These are phyloP conservation scores for Coprinopsis marcescibilis DNA, from an alignment of 768 basidiomycete genomes.

Conservation along the genomic window DNA sequence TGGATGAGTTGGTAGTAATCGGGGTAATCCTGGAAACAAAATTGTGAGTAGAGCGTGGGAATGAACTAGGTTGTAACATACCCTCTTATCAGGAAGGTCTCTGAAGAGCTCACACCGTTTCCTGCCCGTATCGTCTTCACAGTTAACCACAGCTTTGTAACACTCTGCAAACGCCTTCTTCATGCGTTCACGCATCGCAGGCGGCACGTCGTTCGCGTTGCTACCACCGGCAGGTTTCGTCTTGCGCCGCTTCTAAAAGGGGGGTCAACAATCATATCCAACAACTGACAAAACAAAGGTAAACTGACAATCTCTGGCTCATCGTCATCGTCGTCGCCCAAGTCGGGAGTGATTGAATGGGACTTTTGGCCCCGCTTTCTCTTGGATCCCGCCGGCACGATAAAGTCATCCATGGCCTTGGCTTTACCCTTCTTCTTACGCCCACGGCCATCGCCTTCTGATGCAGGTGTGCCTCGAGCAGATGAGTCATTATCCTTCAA, in stretches of 20 bases:
- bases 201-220: constrained; percentile 43
- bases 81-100: constrained; percentile 77
- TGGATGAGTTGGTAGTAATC: constrained; percentile 90
- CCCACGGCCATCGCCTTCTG: constrained; percentile 51
- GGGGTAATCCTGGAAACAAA: constrained; percentile 63
- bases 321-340: constrained; percentile 78
- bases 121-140: constrained; percentile 68
- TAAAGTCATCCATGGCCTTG: constrained; percentile 48
- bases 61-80: constrained; percentile 23
- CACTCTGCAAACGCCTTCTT: constrained; percentile 79
- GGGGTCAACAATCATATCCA: constrained; percentile 3
- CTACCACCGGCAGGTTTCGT: constrained; percentile 38
- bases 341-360: constrained; percentile 70
- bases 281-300: background rate
- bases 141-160: constrained; percentile 64
- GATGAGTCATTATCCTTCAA: constrained; percentile 59
- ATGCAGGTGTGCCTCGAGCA: constrained; percentile 58
- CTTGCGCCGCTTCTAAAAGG: constrained; percentile 79
- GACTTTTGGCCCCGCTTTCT: constrained; percentile 73
- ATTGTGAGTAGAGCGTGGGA: constrained; percentile 12
- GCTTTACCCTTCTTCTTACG: constrained; percentile 63
- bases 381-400: constrained; percentile 49
- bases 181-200: constrained; percentile 65
- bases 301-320: constrained; percentile 57
- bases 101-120: constrained; percentile 85